These are phyloP conservation scores for Heterobasidion parviporum DNA, from an alignment of 1,284 basidiomycete genomes.

Conservation along the genomic window DNA sequence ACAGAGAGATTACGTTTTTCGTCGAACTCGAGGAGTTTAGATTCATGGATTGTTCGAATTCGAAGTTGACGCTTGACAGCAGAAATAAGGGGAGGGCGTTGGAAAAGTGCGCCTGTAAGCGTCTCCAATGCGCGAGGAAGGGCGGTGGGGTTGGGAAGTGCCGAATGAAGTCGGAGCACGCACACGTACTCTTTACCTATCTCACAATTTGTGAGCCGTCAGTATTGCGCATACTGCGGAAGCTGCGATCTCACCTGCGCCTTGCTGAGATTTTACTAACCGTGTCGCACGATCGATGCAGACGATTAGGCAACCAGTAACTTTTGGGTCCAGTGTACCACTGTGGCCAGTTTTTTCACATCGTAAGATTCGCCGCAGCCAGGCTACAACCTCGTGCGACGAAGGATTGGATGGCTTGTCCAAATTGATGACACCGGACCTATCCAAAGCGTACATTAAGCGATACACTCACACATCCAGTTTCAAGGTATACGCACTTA, in stretches of 20 bases:
- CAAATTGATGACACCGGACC: conserved; percentile 97
- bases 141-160: conserved; percentile 73
- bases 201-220: neutral
- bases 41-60: conserved; percentile 96
- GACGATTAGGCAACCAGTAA: conserved; percentile 97
- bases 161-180: conserved; percentile 87
- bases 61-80: conserved; percentile 98
- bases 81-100: conserved; percentile 97
- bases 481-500: conserved; percentile 45
- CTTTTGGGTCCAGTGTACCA: conserved; percentile 97
- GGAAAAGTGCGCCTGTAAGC: conserved; percentile 96
- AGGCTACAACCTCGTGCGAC: conserved; percentile 99
- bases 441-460: conserved; percentile 20
- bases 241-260: conserved; percentile 57
- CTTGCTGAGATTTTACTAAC: conserved; percentile 98
- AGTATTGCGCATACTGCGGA: neutral
- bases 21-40: conserved; percentile 95
- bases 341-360: conserved; percentile 99
- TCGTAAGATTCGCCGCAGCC: conserved; percentile 92
- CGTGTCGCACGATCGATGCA: conserved; percentile 99
- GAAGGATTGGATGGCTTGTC: conserved; percentile 99
- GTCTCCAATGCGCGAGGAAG: conserved; percentile 94
- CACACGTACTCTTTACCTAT: conserved; percentile 98
- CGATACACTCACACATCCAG: neutral
- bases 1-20: conserved; percentile 95